Evolutionary conservation across 331 rosid species (phyloP), one percentile per base, ranked within the genome.

Genomic region (Pyrus hybrid): DNA sequence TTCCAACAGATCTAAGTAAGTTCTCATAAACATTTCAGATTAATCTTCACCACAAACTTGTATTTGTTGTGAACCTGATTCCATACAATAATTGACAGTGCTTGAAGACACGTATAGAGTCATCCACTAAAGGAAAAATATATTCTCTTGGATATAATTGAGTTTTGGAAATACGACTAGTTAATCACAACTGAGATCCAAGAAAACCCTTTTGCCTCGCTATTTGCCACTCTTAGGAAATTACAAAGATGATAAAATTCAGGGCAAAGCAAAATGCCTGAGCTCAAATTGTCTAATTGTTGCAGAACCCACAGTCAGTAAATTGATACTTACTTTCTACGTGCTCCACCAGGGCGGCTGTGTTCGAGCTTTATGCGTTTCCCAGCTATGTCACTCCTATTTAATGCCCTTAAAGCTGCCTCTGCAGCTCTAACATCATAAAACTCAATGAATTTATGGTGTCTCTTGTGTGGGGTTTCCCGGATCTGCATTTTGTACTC

Each of bases 331-430:
- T 83, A 93, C 98, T 80, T 93, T 84, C 97, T 85, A 70, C 98
- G 98, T 29, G 97, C 96, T 80, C 98, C 98, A 65, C 98, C 98
- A 76, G 98, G 98, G 62, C 98, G 98, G 76, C 98, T 93, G 16
- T 94, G 98, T 89, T 93, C 98, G 41, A 93, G 98, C 76, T 93
- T 93, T 83, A 93, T 93, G 74, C 97, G 92, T 75, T 93, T 93
- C 71, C 98, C 98, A 67, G 97, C 98, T 77, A 93, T 93, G 76
- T 93, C 98, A 81, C 97, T 85, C 82, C 97, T 83, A 83, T 93
- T 93, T 82, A 93, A 85, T 80, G 94, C 93, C 82, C 89, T 86
- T 37, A 93, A 90, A 63, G 98, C 98, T 69, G 93, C 93, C 72
- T 93, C 97, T 6, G 98, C 93, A 25, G 87, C 96, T 88, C 98